phyloP scores from a whole-genome alignment of 768 basidiomycete species.

The Mycena galericulata region DNA sequence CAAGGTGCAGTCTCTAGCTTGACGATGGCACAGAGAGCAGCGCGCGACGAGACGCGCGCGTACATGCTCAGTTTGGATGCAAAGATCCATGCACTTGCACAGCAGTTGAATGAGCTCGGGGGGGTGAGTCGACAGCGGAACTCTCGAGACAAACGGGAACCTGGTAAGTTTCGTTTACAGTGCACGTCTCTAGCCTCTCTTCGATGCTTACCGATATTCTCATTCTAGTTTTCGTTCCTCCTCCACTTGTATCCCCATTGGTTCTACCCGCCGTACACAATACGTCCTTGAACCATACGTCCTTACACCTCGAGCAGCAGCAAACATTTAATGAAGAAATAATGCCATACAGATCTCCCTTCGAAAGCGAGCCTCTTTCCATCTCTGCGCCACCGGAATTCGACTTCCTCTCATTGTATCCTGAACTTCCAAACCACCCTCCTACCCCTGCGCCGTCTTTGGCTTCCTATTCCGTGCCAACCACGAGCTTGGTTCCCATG shows the following conservation, averaged over 20 bases:
- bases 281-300: too few relatives aligned
- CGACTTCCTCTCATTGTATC: too few relatives aligned
- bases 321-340: too few relatives aligned
- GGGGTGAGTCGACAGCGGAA: background rate
- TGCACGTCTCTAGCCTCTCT: background rate
- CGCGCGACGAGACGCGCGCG: background rate
- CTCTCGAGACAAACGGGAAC: background rate
- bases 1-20: slow-evolving; percentile 5
- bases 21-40: background rate
- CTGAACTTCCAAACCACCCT: too few relatives aligned
- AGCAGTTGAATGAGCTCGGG: background rate
- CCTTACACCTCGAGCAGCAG: background rate
- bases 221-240: background rate
- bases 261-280: background rate
- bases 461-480: background rate
- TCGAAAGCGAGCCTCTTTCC: too few relatives aligned
- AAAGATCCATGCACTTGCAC: background rate
- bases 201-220: background rate
- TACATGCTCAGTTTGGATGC: background rate
- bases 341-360: too few relatives aligned
- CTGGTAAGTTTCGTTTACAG: background rate
- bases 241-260: background rate
- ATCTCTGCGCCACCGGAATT: too few relatives aligned
- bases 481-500: background rate
- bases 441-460: background rate